Conservation (phyloP, 345 rosid genomes). For the Pseudoturritis turrita region DNA sequence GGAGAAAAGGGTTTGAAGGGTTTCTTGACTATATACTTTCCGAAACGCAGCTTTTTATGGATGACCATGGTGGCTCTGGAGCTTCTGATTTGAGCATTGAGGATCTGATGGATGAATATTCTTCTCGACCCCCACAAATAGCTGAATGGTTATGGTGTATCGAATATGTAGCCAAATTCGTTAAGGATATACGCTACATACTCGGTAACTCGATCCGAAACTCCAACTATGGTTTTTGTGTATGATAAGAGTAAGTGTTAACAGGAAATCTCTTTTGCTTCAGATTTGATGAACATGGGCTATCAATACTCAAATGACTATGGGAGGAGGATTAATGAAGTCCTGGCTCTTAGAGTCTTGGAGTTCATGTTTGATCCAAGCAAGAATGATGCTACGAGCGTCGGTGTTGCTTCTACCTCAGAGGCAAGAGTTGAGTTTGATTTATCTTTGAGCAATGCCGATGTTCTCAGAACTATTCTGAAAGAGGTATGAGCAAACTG, state of each 20-base stretch:
- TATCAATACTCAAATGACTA: conserved; percentile 8
- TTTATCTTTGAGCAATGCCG: conserved; percentile 7
- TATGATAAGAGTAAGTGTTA: background rate
- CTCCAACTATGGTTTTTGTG: background rate
- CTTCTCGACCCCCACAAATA: conserved; percentile 20
- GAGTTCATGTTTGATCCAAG: conserved; percentile 26
- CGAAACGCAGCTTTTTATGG: conserved; percentile 15
- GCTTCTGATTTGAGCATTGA: conserved; percentile 14
- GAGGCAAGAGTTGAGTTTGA: conserved; percentile 18
- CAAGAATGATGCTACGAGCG: background rate
- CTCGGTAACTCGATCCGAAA: conserved; percentile 9
- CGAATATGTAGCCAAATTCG: conserved; percentile 26
- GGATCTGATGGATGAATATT: conserved; percentile 16
- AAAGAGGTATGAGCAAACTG: conserved; percentile 4
- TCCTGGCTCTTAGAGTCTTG: conserved; percentile 24
- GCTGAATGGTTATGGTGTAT: conserved; percentile 32
- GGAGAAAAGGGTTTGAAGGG: background rate
- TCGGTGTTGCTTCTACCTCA: background rate
- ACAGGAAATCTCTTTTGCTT: background rate
- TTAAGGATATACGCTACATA: conserved; percentile 18
- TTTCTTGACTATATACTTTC: background rate
- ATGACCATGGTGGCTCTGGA: conserved; percentile 13
- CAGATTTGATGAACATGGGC: conserved; percentile 28
- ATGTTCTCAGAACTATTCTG: conserved; percentile 25
- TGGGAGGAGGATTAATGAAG: conserved; percentile 29